Evolutionary conservation across 345 rosid species (phyloP).

Genomic region (Balakata baccata): DNA sequence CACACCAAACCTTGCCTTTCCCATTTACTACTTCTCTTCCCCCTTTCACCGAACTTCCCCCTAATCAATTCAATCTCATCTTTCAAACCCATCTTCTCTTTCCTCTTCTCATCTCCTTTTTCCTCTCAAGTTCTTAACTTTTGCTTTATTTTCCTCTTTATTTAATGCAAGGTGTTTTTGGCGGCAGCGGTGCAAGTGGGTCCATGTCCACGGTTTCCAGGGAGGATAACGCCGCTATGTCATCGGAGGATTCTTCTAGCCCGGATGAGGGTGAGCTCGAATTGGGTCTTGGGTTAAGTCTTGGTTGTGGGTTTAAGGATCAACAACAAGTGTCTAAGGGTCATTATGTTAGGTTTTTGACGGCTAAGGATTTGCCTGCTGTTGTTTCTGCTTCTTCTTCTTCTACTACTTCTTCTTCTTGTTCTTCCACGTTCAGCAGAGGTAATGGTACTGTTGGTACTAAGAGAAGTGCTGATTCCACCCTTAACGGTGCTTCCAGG

Average conservation of each 20-base stretch:
- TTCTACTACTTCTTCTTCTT: slow-evolving; percentile 43
- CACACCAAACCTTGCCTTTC: slow-evolving; percentile 17
- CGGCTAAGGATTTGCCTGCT: slow-evolving; percentile 54
- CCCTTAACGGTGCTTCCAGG: slow-evolving; percentile 49
- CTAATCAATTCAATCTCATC: neutral
- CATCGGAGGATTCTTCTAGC: slow-evolving; percentile 75
- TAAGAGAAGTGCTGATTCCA: slow-evolving; percentile 67
- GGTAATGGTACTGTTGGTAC: slow-evolving; percentile 45
- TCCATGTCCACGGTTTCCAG: slow-evolving; percentile 55
- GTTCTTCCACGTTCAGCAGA: slow-evolving; percentile 47
- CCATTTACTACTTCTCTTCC: slow-evolving; percentile 9
- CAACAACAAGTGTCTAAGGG: slow-evolving; percentile 21
- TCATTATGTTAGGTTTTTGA: slow-evolving; percentile 44
- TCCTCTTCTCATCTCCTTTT: neutral
- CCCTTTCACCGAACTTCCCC: neutral
- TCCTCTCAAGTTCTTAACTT: neutral
- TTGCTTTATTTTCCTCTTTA: neutral
- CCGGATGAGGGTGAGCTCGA: slow-evolving; percentile 58
- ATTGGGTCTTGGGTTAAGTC: slow-evolving; percentile 60
- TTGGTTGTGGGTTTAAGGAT: slow-evolving; percentile 33
- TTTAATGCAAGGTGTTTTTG: slow-evolving; percentile 17
- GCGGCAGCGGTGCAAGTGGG: slow-evolving; percentile 32
- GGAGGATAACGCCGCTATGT: slow-evolving; percentile 36
- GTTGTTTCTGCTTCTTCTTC: slow-evolving; percentile 34
- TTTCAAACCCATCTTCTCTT: neutral